phyloP scores from a whole-genome alignment of 495 filamentous ascomycete genomes.

The Aspergillus bertholletiae region DNA sequence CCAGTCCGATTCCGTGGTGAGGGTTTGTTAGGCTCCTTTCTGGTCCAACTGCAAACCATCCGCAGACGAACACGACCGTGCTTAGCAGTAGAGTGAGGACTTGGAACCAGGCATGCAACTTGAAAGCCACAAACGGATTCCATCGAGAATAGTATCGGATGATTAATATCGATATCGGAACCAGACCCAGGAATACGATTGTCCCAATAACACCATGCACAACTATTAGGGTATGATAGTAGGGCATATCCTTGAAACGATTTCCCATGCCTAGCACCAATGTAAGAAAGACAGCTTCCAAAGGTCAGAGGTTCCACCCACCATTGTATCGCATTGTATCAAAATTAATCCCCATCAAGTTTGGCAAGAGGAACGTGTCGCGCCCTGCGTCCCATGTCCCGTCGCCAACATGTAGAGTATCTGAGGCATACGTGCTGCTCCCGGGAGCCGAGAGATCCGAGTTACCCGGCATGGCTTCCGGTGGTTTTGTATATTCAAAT shows the following conservation, averaged over 20 bases:
- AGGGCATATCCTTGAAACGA: slow-evolving; percentile 68
- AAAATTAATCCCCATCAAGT: slow-evolving; percentile 82
- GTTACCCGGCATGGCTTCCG: slow-evolving; percentile 37
- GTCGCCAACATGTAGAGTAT: slow-evolving; percentile 83
- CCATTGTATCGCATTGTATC: slow-evolving; percentile 96
- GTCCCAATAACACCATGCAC: slow-evolving; percentile 83
- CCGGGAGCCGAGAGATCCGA: slow-evolving; percentile 67
- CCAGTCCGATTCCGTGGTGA: slow-evolving; percentile 89
- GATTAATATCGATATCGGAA: slow-evolving; percentile 74
- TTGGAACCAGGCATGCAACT: slow-evolving; percentile 82
- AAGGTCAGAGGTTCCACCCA: slow-evolving; percentile 34
- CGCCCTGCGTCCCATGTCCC: slow-evolving; percentile 84
- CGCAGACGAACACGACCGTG: slow-evolving; percentile 72
- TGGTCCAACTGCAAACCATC: slow-evolving; percentile 76
- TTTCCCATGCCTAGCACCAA: slow-evolving; percentile 78
- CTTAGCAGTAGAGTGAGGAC: slow-evolving; percentile 69
- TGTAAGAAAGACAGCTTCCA: slow-evolving; percentile 2
- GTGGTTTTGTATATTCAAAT: neutral
- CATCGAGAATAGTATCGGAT: slow-evolving; percentile 67
- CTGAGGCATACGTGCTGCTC: slow-evolving; percentile 76
- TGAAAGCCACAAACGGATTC: slow-evolving; percentile 63
- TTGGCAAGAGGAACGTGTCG: slow-evolving; percentile 86
- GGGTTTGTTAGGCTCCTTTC: slow-evolving; percentile 82
- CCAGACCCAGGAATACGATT: slow-evolving; percentile 81
- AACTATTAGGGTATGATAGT: slow-evolving; percentile 76